Percentiles rank a stretch among this genome's conserved stretches.
These are phyloP conservation scores for Stropharia rugosoannulata DNA, from an alignment of 768 basidiomycete genomes.

Conservation along the genomic window DNA sequence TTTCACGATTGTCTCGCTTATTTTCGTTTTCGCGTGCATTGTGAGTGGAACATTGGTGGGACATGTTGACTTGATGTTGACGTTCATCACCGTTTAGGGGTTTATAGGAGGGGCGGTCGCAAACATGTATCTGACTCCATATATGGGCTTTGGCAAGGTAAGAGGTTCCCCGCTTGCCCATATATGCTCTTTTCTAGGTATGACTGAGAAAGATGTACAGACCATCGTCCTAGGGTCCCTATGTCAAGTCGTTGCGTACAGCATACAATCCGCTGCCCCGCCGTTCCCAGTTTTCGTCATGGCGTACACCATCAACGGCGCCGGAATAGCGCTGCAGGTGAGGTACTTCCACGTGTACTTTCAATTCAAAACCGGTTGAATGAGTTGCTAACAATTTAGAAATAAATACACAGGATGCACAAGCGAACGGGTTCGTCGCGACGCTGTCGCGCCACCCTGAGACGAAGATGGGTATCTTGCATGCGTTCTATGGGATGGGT, in stretches of 20 bases:
- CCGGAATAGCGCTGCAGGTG: slow-evolving; percentile 47
- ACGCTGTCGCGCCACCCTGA: slow-evolving; percentile 53
- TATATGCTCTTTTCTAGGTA: not conserved
- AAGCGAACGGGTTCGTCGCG: slow-evolving; percentile 71
- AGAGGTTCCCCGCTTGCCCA: not conserved
- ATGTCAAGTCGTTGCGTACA: slow-evolving; percentile 52
- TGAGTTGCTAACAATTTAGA: not conserved
- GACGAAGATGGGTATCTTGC: slow-evolving; percentile 56
- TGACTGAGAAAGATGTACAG: slow-evolving; percentile 3
- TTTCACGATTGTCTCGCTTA: slow-evolving; percentile 56
- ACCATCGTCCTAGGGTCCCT: slow-evolving; percentile 38
- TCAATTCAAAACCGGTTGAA: not conserved
- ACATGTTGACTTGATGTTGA: not conserved
- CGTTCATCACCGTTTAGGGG: slow-evolving; percentile 28
- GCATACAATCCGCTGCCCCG: slow-evolving; percentile 51
- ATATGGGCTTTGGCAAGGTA: slow-evolving; percentile 44
- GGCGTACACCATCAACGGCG: slow-evolving; percentile 41
- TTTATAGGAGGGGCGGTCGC: slow-evolving; percentile 36
- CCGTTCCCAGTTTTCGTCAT: slow-evolving; percentile 66
- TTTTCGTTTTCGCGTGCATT: slow-evolving; percentile 47
- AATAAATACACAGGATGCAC: slow-evolving; percentile 51
- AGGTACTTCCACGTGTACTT: slow-evolving; percentile 30
- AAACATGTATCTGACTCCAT: slow-evolving; percentile 37
- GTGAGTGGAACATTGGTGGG: slow-evolving; percentile 24
- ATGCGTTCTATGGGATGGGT: slow-evolving; percentile 60